Percentiles rank a stretch among this genome's conserved stretches.
These are phyloP conservation scores for Nemania diffusa DNA, from an alignment of 2,329 filamentous ascomycete genomes.

Conservation along the genomic window DNA sequence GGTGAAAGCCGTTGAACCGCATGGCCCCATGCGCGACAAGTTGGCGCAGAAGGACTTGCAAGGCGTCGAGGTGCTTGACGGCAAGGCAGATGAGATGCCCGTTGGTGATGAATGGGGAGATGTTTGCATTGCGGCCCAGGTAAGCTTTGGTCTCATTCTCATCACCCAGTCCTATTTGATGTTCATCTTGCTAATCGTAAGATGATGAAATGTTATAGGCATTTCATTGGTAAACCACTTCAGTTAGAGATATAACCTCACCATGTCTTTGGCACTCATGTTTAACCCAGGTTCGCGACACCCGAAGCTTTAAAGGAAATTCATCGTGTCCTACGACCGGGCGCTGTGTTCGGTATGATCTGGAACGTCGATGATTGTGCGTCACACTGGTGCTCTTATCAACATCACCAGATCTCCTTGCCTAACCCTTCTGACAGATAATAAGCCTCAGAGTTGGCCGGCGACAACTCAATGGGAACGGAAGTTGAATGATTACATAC, in stretches of 20 bases:
- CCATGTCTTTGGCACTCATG: conserved; percentile 17
- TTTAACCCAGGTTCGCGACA: conserved; percentile 71
- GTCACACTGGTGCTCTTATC: conserved; percentile 35
- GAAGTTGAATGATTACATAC: conserved; percentile 68
- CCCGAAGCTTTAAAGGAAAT: conserved; percentile 71
- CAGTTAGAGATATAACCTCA: neutral
- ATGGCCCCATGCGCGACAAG: conserved; percentile 71
- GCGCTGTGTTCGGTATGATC: conserved; percentile 71
- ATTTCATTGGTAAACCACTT: conserved; percentile 62
- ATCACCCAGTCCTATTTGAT: neutral
- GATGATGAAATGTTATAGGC: conserved; percentile 43
- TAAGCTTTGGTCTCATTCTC: conserved; percentile 46
- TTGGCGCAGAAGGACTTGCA: conserved; percentile 67
- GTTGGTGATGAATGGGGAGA: conserved; percentile 69
- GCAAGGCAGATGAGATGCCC: conserved; percentile 67
- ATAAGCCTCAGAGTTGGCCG: conserved; percentile 67
- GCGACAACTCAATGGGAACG: conserved; percentile 70
- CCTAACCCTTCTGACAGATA: conserved; percentile 60
- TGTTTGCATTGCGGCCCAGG: conserved; percentile 74
- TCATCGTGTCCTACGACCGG: conserved; percentile 71
- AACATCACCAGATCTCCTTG: neutral
- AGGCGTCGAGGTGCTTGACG: conserved; percentile 65
- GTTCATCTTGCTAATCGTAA: conserved; percentile 25
- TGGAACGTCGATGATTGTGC: conserved; percentile 80
- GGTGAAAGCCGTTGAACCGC: conserved; percentile 72